Evolutionary conservation across 805 yeast genomes (phyloP).

Genomic region (Suhomyces prunicola): DNA sequence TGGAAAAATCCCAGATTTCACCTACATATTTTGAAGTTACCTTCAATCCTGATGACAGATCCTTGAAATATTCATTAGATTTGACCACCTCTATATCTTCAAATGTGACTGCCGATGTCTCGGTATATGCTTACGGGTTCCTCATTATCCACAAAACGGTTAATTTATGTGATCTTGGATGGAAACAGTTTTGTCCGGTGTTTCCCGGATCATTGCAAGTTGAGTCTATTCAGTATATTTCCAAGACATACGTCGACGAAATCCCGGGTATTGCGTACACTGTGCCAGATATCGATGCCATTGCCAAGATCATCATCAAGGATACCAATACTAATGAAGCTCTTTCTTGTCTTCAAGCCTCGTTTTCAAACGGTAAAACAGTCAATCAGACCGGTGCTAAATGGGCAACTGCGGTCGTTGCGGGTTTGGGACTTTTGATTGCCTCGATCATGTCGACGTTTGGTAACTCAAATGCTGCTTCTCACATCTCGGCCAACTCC

Average conservation of each 20-base stretch:
- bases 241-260: conserved; percentile 44
- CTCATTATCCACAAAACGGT: conserved; percentile 54
- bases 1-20: conserved; percentile 68
- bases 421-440: conserved; percentile 80
- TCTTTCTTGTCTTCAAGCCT: conserved; percentile 74
- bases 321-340: conserved; percentile 40
- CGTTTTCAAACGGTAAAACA: conserved; percentile 73
- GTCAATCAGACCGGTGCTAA: conserved; percentile 61
- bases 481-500: conserved; percentile 84
- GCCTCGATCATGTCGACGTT: conserved; percentile 81
- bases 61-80: conserved; percentile 66
- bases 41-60: conserved; percentile 67
- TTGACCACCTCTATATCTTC: conserved; percentile 67
- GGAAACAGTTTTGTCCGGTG: conserved; percentile 90
- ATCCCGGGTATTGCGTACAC: conserved; percentile 84
- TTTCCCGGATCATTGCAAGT: conserved; percentile 79
- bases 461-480: conserved; percentile 87
- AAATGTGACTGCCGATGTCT: conserved; percentile 63
- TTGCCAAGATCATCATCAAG: conserved; percentile 53
- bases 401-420: conserved; percentile 92
- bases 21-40: conserved; percentile 73
- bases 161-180: conserved; percentile 62
- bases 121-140: conserved; percentile 86
- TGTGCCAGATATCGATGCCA: conserved; percentile 86
- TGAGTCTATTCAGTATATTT: conserved; percentile 62